phyloP scores from a whole-genome alignment of 208 protist species.

The Spironucleus salmonicida region DNA sequence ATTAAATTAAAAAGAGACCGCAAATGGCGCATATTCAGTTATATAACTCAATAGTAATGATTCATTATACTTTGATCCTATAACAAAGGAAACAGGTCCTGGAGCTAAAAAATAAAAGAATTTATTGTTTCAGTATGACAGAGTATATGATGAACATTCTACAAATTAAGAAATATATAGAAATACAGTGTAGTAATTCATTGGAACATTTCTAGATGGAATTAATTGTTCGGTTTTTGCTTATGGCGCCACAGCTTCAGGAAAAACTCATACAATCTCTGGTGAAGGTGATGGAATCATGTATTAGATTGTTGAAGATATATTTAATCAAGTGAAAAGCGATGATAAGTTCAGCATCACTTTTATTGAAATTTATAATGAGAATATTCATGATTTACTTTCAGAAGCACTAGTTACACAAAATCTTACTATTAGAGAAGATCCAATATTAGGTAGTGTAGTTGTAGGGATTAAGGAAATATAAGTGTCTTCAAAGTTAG shows the following conservation, averaged over 20 bases:
- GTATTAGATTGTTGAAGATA: background rate
- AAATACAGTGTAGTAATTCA: background rate
- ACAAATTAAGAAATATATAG: constrained; percentile 6
- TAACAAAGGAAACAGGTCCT: background rate
- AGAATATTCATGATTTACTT: constrained; percentile 58
- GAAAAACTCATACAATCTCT: constrained; percentile 21
- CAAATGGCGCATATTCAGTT: background rate
- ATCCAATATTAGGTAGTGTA: constrained; percentile 39
- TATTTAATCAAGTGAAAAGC: background rate
- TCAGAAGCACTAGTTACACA: constrained; percentile 17
- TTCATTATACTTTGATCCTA: background rate
- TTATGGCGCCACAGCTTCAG: constrained; percentile 2
- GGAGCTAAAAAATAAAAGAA: background rate
- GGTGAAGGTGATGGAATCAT: constrained; percentile 6
- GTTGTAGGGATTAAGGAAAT: constrained; percentile 47
- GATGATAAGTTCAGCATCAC: background rate
- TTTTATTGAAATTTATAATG: constrained; percentile 63
- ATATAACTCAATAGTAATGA: background rate
- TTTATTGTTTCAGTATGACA: background rate
- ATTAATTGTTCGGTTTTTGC: constrained; percentile 16
- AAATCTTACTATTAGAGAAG: constrained; percentile 51
- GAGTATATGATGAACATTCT: background rate
- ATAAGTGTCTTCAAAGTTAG: constrained; percentile 40
- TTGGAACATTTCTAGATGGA: background rate
- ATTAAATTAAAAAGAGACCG: background rate